Conservation (phyloP, 2,329 filamentous ascomycete species). For the Alternaria brassicae region DNA sequence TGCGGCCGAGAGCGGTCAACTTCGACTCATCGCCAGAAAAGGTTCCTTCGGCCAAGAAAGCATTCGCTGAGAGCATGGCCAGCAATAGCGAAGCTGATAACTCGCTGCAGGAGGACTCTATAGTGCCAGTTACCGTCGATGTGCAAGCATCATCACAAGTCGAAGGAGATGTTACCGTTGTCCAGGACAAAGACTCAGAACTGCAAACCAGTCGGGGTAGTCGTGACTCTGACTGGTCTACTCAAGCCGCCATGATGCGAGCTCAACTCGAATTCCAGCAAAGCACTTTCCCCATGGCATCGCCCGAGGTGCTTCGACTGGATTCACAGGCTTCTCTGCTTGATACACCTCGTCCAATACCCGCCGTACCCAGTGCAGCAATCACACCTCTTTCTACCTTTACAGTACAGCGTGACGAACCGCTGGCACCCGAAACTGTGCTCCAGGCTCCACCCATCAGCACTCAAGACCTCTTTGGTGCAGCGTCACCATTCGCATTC, state of each 20-base stretch:
- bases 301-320: slow-evolving; percentile 20
- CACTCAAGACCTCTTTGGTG: slow-evolving; percentile 56
- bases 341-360: slow-evolving; percentile 24
- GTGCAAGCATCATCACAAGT: not conserved
- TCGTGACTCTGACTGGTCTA: slow-evolving; percentile 41
- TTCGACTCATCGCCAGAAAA: slow-evolving; percentile 36
- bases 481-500: slow-evolving; percentile 50
- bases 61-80: not conserved
- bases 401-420: slow-evolving; percentile 30
- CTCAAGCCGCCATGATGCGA: slow-evolving; percentile 46
- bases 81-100: not conserved
- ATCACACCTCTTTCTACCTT: slow-evolving; percentile 43
- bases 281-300: slow-evolving; percentile 28
- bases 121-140: not conserved
- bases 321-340: slow-evolving; percentile 26
- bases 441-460: slow-evolving; percentile 38
- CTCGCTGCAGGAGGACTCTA: not conserved
- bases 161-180: not conserved
- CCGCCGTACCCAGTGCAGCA: slow-evolving; percentile 27
- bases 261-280: slow-evolving; percentile 46
- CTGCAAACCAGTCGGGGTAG: slow-evolving; percentile 12
- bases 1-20: slow-evolving; percentile 30
- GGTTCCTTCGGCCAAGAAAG: not conserved
- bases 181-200: slow-evolving; percentile 2
- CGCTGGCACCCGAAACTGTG: slow-evolving; percentile 20